Evolutionary conservation across 2,329 filamentous ascomycete genomes (phyloP), one percentile per base, ranked within the genome.

Genomic region (Calonectria pteridis): DNA sequence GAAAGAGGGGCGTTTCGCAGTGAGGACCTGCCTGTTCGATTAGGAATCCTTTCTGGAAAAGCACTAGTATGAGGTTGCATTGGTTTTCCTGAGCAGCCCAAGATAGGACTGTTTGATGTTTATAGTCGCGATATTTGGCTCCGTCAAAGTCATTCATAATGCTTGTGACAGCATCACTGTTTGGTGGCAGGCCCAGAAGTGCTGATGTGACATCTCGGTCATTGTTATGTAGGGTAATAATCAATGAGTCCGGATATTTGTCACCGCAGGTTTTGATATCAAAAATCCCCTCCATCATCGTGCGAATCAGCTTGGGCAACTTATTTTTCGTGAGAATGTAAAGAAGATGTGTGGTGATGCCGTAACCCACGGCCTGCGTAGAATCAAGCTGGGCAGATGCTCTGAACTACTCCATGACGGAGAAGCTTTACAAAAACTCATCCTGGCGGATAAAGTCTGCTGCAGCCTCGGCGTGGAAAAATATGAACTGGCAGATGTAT

Each of bases 381-480:
- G 75, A 53, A 11, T 79, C 28, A 67, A 69, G 67, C 23, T 65
- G 79, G 73, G 84, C 77, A 29, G 85, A 80, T 23, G 79, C 4
- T 63, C 86, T 86, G 31, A 76, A 78, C 83, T 83, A 87, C 0
- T 55, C n/a, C 11, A 70, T 9, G 31, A 80, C 50, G 20, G 68
- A 65, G 40, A 86, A 85, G 0, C 29, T 9, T 6, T 68, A 28
- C 1, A 88, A 33, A 73, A 87, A 86, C 0, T 73, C 63, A 5
- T 67, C 35, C 75, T 86, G 83, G 23, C 69, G 33, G 40, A 85
- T 76, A 2, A 72, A 76, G n/a, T 49, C 20, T 6, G 77, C 72
- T 67, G 86, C 85, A 35, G 23, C 29, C 43, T 89, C 77, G 10
- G 87, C 83, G 70, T 89, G 87, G 55, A 78, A 73, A 18, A 89